Base-by-base conservation (phyloP, 805 yeast species). In the Starmerella apis region DNA sequence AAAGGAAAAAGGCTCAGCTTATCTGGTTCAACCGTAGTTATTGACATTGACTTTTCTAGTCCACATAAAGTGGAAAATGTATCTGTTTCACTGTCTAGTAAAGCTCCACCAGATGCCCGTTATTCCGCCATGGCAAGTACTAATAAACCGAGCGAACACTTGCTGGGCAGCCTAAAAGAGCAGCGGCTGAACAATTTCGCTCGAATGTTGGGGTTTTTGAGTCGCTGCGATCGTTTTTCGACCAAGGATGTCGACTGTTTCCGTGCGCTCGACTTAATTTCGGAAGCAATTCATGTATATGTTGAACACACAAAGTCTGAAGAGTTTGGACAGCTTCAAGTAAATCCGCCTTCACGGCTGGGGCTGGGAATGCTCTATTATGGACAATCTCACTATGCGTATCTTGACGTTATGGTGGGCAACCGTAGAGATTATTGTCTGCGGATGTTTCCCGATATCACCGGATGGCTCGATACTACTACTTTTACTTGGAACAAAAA, bases 21-120 rank as follows among this genome's bases (percentile, higher is more conserved):
- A 3, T 67, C 69, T 2, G 71, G 71, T 3, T 59, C 68, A 11
- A 66, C 67, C 31, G 63, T 67, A 10, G 64, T 68, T 14, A 56
- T 68, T 1, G 72, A 68, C 49, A 57, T 63, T 4, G 62, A 60
- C 38, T 52, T 60, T 36, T 52, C 52, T 9, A 4, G 16, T 13
- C 43, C 52, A 13, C 56, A 60, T 20, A 22, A 28, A 9, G 62
- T 63, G n/a, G 44, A 51, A 25, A 48, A 53, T 28, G 63, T 65
- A 19, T 47, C 56, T 23, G 56, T 64, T 8, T 59, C 65, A 20
- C 53, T 64, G 30, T 65, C 64, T 5, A 49, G 65, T n/a, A 49
- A 51, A 4, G 42, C 54, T 6, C 44, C 53, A 3, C 54, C 60
- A 1, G 41, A 57, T 3, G 56, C 54, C 11, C 47, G 47, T 3